phyloP scores from a whole-genome alignment of 345 rosid genomes.

The Linum trigynum region DNA sequence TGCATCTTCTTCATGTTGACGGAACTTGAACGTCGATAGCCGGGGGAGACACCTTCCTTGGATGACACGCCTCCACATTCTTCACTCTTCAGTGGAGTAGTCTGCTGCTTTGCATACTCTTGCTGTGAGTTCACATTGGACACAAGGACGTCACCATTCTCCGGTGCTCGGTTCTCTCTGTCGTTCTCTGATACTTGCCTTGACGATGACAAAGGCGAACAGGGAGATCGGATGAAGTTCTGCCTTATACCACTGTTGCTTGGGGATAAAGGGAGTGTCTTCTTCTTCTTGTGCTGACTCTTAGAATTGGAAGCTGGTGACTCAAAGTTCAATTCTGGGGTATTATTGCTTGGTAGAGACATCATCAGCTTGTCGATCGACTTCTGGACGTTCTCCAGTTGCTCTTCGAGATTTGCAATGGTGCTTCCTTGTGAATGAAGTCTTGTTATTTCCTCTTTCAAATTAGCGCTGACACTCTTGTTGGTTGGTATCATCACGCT shows the following conservation, averaged over 20 bases:
- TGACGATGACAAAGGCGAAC: slow-evolving; percentile 80
- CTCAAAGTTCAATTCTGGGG: slow-evolving; percentile 30
- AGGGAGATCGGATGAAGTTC: slow-evolving; percentile 73
- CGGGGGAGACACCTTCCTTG: slow-evolving; percentile 60
- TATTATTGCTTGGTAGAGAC: slow-evolving; percentile 73
- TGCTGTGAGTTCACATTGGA: slow-evolving; percentile 25
- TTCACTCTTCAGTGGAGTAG: slow-evolving; percentile 63
- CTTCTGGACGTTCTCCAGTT: slow-evolving; percentile 92
- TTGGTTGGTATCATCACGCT: slow-evolving; percentile 41
- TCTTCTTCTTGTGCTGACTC: slow-evolving; percentile 74
- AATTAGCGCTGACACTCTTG: slow-evolving; percentile 85
- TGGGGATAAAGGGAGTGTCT: slow-evolving; percentile 66
- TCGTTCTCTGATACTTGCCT: slow-evolving; percentile 65
- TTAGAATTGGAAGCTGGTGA: slow-evolving; percentile 46
- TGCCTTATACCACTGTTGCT: slow-evolving; percentile 49
- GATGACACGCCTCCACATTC: slow-evolving; percentile 65
- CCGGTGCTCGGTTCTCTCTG: slow-evolving; percentile 75
- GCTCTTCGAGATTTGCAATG: slow-evolving; percentile 90
- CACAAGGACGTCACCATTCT: slow-evolving; percentile 34
- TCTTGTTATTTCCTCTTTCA: slow-evolving; percentile 96
- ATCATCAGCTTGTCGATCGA: slow-evolving; percentile 90
- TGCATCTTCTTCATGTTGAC: slow-evolving; percentile 98
- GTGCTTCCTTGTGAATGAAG: slow-evolving; percentile 96
- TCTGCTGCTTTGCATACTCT: slow-evolving; percentile 42
- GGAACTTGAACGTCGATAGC: slow-evolving; percentile 70